Percentiles rank a stretch among this genome's conserved stretches.
These are phyloP conservation scores for Globisporangium perplexum DNA, from an alignment of 352 stramenopile genomes.

Conservation along the genomic window DNA sequence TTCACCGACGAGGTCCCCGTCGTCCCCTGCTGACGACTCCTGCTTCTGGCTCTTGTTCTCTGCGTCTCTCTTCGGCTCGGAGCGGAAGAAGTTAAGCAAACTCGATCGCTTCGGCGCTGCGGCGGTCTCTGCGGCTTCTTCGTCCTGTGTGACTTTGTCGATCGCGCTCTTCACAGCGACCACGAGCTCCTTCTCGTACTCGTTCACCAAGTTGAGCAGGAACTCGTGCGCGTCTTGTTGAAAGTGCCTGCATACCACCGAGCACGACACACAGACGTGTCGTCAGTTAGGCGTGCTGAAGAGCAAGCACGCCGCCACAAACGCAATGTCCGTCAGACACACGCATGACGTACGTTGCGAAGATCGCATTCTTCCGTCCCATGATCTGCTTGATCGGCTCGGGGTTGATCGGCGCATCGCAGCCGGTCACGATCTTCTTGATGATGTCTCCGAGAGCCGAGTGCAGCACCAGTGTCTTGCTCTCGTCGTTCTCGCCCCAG, in stretches of 20 bases:
- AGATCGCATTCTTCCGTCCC: conserved; percentile 70
- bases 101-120: conserved; percentile 32
- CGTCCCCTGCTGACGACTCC: conserved; percentile 14
- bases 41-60: conserved; percentile 4
- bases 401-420: conserved; percentile 66
- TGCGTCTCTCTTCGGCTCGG: conserved; percentile 15
- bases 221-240: conserved; percentile 89
- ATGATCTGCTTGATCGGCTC: conserved; percentile 76
- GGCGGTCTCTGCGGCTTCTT: conserved; percentile 12
- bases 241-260: conserved; percentile 41
- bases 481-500: conserved; percentile 44
- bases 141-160: conserved; percentile 12
- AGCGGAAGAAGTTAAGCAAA: conserved; percentile 61
- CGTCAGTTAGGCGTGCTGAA: neutral
- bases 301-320: neutral
- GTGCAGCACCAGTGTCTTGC: conserved; percentile 51
- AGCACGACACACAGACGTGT: neutral
- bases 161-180: conserved; percentile 27
- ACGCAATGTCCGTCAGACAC: neutral
- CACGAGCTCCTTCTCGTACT: conserved; percentile 81
- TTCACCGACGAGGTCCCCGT: conserved; percentile 40
- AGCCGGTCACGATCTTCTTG: conserved; percentile 52
- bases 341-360: conserved; percentile 58
- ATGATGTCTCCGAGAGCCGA: conserved; percentile 52
- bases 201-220: conserved; percentile 73